Conservation (phyloP, 2,329 filamentous ascomycete species). For the Claviceps africana region DNA sequence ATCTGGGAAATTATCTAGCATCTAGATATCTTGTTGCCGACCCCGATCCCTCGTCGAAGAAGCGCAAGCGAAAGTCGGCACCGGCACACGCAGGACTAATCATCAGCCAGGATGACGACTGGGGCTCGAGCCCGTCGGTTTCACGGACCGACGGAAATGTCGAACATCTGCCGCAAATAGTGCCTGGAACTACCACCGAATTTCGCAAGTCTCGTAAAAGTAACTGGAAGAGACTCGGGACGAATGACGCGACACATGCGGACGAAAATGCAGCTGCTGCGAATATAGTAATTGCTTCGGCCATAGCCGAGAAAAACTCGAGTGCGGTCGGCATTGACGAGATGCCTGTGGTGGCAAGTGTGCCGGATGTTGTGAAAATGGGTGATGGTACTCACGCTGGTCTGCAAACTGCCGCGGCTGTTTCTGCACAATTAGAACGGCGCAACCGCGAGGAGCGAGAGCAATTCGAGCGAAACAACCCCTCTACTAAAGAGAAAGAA, state of each 20-base stretch:
- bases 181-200: constrained; percentile 40
- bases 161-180: constrained; percentile 36
- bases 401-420: constrained; percentile 68
- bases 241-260: constrained; percentile 15
- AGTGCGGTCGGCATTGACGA: constrained; percentile 34
- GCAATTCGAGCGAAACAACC: constrained; percentile 31
- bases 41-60: constrained; percentile 40
- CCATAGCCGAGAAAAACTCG: constrained; percentile 51
- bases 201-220: constrained; percentile 68
- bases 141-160: constrained; percentile 18
- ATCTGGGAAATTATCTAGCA: constrained; percentile 74
- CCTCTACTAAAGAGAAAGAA: constrained; percentile 45
- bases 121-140: constrained; percentile 26
- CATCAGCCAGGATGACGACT: constrained; percentile 51
- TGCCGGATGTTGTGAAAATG: constrained; percentile 50
- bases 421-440: constrained; percentile 53
- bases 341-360: constrained; percentile 30
- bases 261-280: constrained; percentile 40
- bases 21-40: constrained; percentile 68
- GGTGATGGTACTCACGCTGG: constrained; percentile 78
- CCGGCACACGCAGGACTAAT: constrained; percentile 34
- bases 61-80: constrained; percentile 47
- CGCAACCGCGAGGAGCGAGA: constrained; percentile 51
- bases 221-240: constrained; percentile 60
- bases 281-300: constrained; percentile 63